These are phyloP conservation scores for Bonnemaisonia californica DNA, from an alignment of 31 red algal species.

Conservation along the genomic window DNA sequence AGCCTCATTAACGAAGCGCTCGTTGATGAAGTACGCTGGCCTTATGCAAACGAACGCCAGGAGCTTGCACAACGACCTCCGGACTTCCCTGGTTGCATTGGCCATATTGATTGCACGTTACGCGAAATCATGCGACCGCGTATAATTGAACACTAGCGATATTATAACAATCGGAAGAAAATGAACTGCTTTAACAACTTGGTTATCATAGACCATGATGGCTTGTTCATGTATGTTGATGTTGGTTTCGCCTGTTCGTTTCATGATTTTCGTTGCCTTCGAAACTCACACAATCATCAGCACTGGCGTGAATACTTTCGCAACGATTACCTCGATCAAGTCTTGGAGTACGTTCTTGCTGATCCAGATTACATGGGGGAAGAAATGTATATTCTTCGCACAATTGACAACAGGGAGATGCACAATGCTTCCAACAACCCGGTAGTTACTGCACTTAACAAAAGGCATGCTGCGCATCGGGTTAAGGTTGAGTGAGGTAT, in stretches of 20 bases:
- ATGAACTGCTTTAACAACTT: conserved; percentile 8
- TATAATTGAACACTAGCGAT: no score
- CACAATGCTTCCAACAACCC: neutral
- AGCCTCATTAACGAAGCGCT: no score
- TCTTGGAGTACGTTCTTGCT: neutral
- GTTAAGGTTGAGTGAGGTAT: conserved; percentile 13
- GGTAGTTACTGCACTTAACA: neutral
- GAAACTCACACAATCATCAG: neutral
- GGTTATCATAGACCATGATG: neutral
- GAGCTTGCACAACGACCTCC: no score
- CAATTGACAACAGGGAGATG: neutral
- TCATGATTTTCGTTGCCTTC: neutral
- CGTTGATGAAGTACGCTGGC: no score
- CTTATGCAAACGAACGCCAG: no score
- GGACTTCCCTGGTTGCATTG: no score
- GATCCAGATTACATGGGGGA: conserved; percentile 11
- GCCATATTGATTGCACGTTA: no score
- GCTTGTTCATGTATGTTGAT: conserved; percentile 4
- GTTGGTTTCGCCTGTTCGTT: neutral
- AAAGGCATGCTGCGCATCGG: neutral
- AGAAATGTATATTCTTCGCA: neutral
- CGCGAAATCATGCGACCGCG: no score
- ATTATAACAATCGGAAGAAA: neutral
- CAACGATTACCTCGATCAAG: neutral
- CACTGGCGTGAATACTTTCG: neutral